Conservation (phyloP, 2,329 filamentous ascomycete genomes). For the Botrytis porri region DNA sequence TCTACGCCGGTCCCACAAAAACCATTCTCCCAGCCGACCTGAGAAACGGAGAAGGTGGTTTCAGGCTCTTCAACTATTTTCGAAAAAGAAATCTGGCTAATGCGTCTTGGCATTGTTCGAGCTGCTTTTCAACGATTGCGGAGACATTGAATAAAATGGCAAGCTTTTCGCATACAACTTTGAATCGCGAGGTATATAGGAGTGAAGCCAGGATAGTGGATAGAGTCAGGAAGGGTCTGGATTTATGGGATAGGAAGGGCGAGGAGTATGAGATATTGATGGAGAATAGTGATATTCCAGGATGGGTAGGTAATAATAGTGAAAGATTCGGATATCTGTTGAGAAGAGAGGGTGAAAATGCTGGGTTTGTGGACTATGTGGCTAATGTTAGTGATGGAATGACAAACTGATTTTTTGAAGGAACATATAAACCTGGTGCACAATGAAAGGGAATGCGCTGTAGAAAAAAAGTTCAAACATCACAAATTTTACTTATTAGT, state of each 20-base stretch:
- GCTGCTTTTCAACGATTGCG: slow-evolving; percentile 43
- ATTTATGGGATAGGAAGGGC: slow-evolving; percentile 41
- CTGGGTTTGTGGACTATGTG: slow-evolving; percentile 28
- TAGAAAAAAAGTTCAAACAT: not conserved
- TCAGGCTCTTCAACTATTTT: slow-evolving; percentile 21
- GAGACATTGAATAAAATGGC: slow-evolving; percentile 44
- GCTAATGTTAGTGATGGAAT: slow-evolving; percentile 29
- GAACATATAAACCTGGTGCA: not conserved
- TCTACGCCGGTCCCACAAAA: slow-evolving; percentile 38
- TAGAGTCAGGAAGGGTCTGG: slow-evolving; percentile 43
- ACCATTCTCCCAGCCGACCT: slow-evolving; percentile 44
- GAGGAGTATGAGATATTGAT: slow-evolving; percentile 40
- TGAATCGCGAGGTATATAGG: slow-evolving; percentile 42
- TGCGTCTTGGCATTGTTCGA: slow-evolving; percentile 47
- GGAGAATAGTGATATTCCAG: slow-evolving; percentile 43
- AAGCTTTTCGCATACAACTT: slow-evolving; percentile 43
- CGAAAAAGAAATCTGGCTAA: slow-evolving; percentile 40
- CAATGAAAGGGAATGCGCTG: not conserved
- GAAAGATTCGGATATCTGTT: slow-evolving; percentile 29
- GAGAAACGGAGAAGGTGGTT: slow-evolving; percentile 34
- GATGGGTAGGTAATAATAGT: slow-evolving; percentile 36
- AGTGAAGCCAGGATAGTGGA: slow-evolving; percentile 42
- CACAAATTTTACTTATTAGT: not conserved
- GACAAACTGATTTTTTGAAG: not conserved
- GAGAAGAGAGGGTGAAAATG: slow-evolving; percentile 27